phyloP scores from a whole-genome alignment of 148 eudicot genomes.

The Fagopyrum homotropicum region DNA sequence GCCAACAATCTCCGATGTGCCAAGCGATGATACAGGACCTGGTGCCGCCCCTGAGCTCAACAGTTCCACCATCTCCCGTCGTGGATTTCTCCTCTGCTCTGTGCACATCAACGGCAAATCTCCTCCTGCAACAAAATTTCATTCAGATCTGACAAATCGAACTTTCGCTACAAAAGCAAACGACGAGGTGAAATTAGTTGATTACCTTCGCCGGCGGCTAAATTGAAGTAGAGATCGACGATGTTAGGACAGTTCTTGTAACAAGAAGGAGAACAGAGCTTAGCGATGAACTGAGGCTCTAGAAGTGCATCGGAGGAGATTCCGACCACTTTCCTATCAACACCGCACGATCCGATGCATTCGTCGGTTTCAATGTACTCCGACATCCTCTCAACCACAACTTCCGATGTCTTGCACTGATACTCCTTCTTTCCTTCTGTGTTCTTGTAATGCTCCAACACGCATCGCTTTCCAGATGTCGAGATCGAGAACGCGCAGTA shows the following conservation, averaged over 20 bases:
- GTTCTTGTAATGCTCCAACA: slow-evolving; percentile 43
- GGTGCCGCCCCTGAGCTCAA: slow-evolving; percentile 61
- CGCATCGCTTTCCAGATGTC: slow-evolving; percentile 69
- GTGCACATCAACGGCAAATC: slow-evolving; percentile 61
- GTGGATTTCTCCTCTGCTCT: slow-evolving; percentile 44
- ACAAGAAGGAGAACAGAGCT: slow-evolving; percentile 64
- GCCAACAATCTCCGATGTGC: neutral
- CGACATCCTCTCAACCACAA: slow-evolving; percentile 51
- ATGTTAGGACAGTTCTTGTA: slow-evolving; percentile 69
- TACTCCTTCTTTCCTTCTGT: slow-evolving; percentile 32
- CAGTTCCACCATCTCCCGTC: slow-evolving; percentile 58
- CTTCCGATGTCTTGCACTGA: slow-evolving; percentile 71
- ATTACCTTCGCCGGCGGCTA: slow-evolving; percentile 81
- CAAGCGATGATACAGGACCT: slow-evolving; percentile 22
- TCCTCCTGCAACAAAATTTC: slow-evolving; percentile 38
- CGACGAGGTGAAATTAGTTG: neutral
- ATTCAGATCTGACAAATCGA: slow-evolving; percentile 12
- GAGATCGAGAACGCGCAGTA: slow-evolving; percentile 59
- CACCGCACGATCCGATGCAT: slow-evolving; percentile 63
- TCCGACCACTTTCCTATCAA: slow-evolving; percentile 54
- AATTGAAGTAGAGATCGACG: slow-evolving; percentile 70
- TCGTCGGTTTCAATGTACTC: slow-evolving; percentile 62
- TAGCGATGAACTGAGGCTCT: slow-evolving; percentile 41
- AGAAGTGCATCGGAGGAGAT: slow-evolving; percentile 67
- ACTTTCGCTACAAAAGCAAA: too few relatives aligned